phyloP scores from a whole-genome alignment of 495 filamentous ascomycete genomes.

The Penicillium tannophilum region DNA sequence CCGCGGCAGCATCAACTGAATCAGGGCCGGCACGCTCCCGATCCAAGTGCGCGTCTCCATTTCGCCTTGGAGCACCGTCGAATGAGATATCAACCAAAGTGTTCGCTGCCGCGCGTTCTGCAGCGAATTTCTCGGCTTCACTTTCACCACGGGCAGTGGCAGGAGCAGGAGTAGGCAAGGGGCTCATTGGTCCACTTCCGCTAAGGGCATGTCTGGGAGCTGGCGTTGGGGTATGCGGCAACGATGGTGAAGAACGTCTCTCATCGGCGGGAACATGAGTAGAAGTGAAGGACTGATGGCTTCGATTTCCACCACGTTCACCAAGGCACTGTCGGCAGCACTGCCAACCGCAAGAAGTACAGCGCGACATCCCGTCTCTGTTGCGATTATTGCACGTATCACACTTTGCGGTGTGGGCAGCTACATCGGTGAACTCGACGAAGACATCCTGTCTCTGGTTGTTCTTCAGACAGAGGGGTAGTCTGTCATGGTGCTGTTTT shows the following conservation, averaged over 20 bases:
- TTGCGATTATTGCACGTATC: conserved; percentile 52
- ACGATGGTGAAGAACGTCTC: not conserved
- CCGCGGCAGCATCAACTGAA: not conserved
- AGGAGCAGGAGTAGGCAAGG: not conserved
- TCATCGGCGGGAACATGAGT: conserved; percentile 14
- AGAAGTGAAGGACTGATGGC: conserved; percentile 21
- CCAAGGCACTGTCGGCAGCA: conserved; percentile 43
- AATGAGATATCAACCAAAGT: not conserved
- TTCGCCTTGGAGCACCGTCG: not conserved
- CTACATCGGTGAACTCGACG: conserved; percentile 35
- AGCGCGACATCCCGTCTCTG: conserved; percentile 44
- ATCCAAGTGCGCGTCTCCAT: not conserved
- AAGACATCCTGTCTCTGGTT: not conserved
- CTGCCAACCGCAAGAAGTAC: conserved; percentile 47
- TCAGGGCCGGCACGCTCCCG: not conserved
- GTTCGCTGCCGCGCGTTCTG: not conserved
- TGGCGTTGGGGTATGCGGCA: not conserved
- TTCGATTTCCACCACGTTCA: conserved; percentile 22
- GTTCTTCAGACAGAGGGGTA: not conserved
- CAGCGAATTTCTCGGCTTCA: not conserved
- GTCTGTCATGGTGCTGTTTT: not conserved
- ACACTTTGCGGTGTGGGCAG: conserved; percentile 53
- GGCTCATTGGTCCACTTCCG: not conserved
- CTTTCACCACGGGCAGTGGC: not conserved
- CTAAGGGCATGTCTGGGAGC: not conserved